Evolutionary conservation across 345 rosid genomes (phyloP).

Genomic region (Combretum micranthum): DNA sequence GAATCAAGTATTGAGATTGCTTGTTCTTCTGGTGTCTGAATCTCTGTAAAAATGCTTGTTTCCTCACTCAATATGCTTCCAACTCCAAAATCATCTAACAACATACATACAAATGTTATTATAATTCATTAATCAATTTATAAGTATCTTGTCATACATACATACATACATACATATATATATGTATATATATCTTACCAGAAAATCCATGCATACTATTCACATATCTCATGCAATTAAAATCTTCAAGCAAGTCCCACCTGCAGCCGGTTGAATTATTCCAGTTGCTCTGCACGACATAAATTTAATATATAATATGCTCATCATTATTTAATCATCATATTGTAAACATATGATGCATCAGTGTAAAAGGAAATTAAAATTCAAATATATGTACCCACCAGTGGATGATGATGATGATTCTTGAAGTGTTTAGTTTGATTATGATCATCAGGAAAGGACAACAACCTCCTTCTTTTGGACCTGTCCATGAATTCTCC

Average conservation of each 20-base stretch:
- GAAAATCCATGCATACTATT: slow-evolving; percentile 21
- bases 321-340: background rate
- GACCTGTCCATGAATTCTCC: slow-evolving; percentile 54
- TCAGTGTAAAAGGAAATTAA: background rate
- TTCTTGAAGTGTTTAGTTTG: background rate
- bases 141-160: too few species aligned
- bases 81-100: slow-evolving; percentile 7
- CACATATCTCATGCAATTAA: slow-evolving; percentile 39
- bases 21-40: slow-evolving; percentile 37
- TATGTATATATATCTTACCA: slow-evolving; percentile 23
- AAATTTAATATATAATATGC: background rate
- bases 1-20: slow-evolving; percentile 12
- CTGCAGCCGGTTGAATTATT: slow-evolving; percentile 20
- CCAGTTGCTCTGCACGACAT: slow-evolving; percentile 42
- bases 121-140: too few species aligned
- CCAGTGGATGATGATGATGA: slow-evolving; percentile 3
- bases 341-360: background rate
- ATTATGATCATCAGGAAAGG: slow-evolving; percentile 6
- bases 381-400: background rate
- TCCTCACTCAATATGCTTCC: slow-evolving; percentile 33
- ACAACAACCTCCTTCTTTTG: slow-evolving; percentile 55
- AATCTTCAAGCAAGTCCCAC: slow-evolving; percentile 52
- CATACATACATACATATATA: background rate
- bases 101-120: background rate
- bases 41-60: slow-evolving; percentile 27